Percentiles rank a stretch among this genome's conserved stretches.
Evolutionary conservation across 2,329 filamentous ascomycete species (phyloP).

Genomic region (Annulohypoxylon truncatum): DNA sequence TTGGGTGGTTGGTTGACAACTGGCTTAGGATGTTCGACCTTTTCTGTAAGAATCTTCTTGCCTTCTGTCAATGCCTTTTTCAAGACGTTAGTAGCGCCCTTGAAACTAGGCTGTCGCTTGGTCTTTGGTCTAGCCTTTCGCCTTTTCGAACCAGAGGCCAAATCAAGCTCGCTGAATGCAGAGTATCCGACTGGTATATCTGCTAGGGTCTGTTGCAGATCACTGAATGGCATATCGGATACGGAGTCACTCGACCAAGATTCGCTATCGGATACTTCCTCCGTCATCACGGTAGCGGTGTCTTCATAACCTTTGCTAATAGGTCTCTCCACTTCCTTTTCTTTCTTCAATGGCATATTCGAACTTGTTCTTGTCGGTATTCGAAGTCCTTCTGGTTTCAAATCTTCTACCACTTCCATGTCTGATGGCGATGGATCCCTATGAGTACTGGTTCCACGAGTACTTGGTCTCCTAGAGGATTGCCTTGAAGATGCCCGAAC

Average conservation of each 20-base stretch:
- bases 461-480: constrained; percentile 45
- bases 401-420: constrained; percentile 52
- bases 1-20: constrained; percentile 68
- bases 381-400: constrained; percentile 50
- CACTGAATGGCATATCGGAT: constrained; percentile 55
- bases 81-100: constrained; percentile 70
- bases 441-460: constrained; percentile 34
- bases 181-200: constrained; percentile 74
- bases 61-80: constrained; percentile 73
- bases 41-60: constrained; percentile 73
- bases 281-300: constrained; percentile 42
- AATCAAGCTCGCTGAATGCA: constrained; percentile 73
- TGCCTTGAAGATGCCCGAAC: constrained; percentile 47
- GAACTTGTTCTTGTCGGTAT: constrained; percentile 53
- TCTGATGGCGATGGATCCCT: constrained; percentile 46
- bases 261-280: constrained; percentile 50
- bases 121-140: constrained; percentile 58
- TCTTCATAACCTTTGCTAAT: constrained; percentile 41
- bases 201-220: constrained; percentile 64
- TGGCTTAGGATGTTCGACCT: constrained; percentile 64
- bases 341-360: constrained; percentile 40
- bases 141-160: constrained; percentile 62
- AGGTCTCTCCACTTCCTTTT: constrained; percentile 7
- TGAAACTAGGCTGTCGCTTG: constrained; percentile 68
- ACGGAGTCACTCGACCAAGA: constrained; percentile 52